A percentile compares a stretch with the other conserved stretches of the same genome.
phyloP scores from a whole-genome alignment of 2,329 filamentous ascomycete genomes.

The Chaetomiaceae sp. region DNA sequence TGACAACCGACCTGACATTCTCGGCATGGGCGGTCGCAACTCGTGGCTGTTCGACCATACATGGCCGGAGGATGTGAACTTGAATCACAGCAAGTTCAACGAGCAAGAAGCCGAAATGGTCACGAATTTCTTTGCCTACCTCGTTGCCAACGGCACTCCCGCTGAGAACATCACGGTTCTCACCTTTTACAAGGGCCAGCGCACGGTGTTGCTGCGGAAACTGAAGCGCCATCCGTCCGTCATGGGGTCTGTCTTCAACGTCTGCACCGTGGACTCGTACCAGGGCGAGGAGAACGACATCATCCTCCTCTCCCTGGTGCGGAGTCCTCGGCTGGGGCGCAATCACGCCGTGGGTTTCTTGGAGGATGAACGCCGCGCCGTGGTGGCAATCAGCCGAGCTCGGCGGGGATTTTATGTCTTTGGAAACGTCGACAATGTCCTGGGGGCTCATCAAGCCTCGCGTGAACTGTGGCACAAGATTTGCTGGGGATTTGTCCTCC shows the following conservation, averaged over 20 bases:
- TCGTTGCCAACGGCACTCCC: conserved; percentile 61
- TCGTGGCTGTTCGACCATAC: conserved; percentile 44
- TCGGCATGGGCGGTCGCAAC: conserved; percentile 34
- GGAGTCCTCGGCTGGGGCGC: conserved; percentile 53
- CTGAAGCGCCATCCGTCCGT: conserved; percentile 34
- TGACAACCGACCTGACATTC: conserved; percentile 36
- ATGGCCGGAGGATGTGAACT: conserved; percentile 61
- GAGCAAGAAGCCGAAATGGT: conserved; percentile 71
- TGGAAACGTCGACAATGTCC: conserved; percentile 59
- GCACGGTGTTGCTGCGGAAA: conserved; percentile 54
- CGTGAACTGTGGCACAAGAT: conserved; percentile 39
- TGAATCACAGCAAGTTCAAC: conserved; percentile 64
- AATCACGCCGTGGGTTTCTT: conserved; percentile 64
- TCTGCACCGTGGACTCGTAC: conserved; percentile 82
- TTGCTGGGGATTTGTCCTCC: conserved; percentile 46
- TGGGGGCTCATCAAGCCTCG: conserved; percentile 42
- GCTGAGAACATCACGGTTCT: conserved; percentile 67
- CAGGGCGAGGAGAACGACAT: conserved; percentile 90
- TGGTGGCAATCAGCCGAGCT: conserved; percentile 63
- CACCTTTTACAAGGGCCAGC: conserved; percentile 85
- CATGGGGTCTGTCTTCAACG: conserved; percentile 42
- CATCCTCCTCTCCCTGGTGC: conserved; percentile 73
- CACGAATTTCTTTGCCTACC: conserved; percentile 64
- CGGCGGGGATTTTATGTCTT: conserved; percentile 79
- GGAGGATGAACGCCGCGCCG: conserved; percentile 52